phyloP scores from a whole-genome alignment of 257 asterid species.

The Przewalskia tangutica region DNA sequence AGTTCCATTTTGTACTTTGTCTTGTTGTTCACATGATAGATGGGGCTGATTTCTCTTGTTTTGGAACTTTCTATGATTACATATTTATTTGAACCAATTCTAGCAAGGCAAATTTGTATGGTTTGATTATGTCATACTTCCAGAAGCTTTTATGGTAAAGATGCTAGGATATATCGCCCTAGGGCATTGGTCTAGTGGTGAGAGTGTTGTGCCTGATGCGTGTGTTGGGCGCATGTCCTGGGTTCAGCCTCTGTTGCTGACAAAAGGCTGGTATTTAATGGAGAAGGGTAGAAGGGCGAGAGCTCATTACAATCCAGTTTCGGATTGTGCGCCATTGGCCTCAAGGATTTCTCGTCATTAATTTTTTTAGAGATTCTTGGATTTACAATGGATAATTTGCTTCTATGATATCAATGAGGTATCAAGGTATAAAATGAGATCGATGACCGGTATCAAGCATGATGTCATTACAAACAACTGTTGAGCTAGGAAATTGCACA shows the following conservation, averaged over 20 bases:
- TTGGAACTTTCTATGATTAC: neutral
- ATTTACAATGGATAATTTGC: neutral
- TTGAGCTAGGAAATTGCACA: neutral
- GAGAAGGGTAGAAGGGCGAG: neutral
- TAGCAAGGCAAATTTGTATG: neutral
- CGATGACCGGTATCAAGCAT: neutral
- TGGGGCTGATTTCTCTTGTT: neutral
- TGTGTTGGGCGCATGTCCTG: neutral
- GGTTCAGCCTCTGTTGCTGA: neutral
- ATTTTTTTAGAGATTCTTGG: too few relatives aligned
- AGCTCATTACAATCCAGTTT: neutral
- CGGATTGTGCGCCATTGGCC: neutral
- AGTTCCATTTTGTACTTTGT: neutral
- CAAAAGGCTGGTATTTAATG: neutral
- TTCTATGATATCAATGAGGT: neutral
- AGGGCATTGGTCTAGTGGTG: neutral
- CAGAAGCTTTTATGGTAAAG: neutral
- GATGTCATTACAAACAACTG: neutral
- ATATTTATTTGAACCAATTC: neutral
- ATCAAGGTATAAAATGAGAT: neutral
- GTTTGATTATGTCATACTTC: neutral
- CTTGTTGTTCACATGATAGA: neutral
- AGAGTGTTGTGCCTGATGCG: neutral
- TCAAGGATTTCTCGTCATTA: neutral
- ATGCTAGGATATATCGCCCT: neutral